Conservation (phyloP, 345 rosid genomes). For the Cardamine resedifolia region DNA sequence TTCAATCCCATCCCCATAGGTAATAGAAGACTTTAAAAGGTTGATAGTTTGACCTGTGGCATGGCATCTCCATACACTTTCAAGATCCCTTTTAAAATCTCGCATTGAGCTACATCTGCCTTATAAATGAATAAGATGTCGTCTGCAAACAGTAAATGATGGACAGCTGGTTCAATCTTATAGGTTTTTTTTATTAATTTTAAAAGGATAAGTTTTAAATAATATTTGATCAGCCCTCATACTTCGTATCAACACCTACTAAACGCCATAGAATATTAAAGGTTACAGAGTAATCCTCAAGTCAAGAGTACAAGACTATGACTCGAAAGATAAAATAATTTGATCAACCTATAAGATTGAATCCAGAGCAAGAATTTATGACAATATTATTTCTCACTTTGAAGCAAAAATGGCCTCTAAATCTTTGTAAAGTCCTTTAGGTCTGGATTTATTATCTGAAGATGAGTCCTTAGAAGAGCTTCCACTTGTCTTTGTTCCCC, state of each 20-base stretch:
- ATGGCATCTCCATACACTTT: no score
- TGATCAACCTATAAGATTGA: not conserved
- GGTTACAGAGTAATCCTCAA: not conserved
- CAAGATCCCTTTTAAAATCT: no score
- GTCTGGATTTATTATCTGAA: slow-evolving; percentile 54
- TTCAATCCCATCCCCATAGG: no score
- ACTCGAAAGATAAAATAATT: not conserved
- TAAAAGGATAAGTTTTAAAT: not conserved
- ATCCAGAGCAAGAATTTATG: not conserved
- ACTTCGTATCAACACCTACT: not conserved
- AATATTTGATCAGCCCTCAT: not conserved
- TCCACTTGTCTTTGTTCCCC: slow-evolving; percentile 63
- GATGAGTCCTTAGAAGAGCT: slow-evolving; percentile 56
- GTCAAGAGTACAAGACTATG: not conserved
- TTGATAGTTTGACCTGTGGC: no score
- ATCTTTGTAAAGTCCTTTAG: slow-evolving; percentile 67
- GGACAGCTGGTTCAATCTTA: no score
- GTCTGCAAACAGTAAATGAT: no score
- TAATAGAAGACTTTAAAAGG: no score
- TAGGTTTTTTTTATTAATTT: no score
- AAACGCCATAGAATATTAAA: not conserved
- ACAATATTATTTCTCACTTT: slow-evolving; percentile 38
- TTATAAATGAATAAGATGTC: no score
- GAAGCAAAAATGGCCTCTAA: slow-evolving; percentile 85
- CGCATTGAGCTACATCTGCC: no score